Evolutionary conservation across 768 basidiomycete genomes (phyloP).

Genomic region (Tylopilus felleus): DNA sequence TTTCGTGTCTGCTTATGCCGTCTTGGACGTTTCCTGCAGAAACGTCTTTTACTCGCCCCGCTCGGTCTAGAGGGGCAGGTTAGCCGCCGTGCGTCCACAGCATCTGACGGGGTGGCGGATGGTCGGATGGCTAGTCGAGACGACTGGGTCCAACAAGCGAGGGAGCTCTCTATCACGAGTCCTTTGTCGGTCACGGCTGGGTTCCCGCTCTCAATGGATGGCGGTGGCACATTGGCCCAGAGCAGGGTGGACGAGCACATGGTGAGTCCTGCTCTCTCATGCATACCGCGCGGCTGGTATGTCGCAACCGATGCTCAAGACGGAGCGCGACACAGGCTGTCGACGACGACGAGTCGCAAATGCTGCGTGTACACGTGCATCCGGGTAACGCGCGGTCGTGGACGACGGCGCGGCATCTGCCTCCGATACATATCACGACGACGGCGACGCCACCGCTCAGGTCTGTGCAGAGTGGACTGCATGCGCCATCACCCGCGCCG

Average conservation of each 20-base stretch:
- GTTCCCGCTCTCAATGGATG: slow-evolving; percentile 1
- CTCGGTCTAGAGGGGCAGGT: slow-evolving; percentile 23
- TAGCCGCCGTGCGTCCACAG: slow-evolving; percentile 31
- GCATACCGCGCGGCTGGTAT: background rate
- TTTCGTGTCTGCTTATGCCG: background rate
- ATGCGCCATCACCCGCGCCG: slow-evolving; percentile 16
- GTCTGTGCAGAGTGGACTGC: background rate
- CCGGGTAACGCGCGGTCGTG: slow-evolving; percentile 11
- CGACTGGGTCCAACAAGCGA: slow-evolving; percentile 74
- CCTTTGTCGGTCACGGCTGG: slow-evolving; percentile 20
- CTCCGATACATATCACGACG: slow-evolving; percentile 27
- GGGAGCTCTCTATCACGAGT: slow-evolving; percentile 54
- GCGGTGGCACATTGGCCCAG: slow-evolving; percentile 1
- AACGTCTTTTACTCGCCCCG: slow-evolving; percentile 50
- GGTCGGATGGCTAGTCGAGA: slow-evolving; percentile 47
- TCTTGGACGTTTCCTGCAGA: slow-evolving; percentile 37
- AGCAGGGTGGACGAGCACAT: slow-evolving; percentile 39
- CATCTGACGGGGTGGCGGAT: slow-evolving; percentile 13
- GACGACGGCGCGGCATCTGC: slow-evolving; percentile 19
- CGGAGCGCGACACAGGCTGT: slow-evolving; percentile 17
- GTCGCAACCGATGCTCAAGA: slow-evolving; percentile 7
- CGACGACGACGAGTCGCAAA: slow-evolving; percentile 21
- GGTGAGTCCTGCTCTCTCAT: slow-evolving; percentile 35
- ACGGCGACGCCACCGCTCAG: background rate
- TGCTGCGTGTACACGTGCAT: slow-evolving; percentile 10